Percentiles rank a stretch among this genome's conserved stretches.
Evolutionary conservation across 2,329 filamentous ascomycete genomes (phyloP).

Genomic region (Epichloe festucae): DNA sequence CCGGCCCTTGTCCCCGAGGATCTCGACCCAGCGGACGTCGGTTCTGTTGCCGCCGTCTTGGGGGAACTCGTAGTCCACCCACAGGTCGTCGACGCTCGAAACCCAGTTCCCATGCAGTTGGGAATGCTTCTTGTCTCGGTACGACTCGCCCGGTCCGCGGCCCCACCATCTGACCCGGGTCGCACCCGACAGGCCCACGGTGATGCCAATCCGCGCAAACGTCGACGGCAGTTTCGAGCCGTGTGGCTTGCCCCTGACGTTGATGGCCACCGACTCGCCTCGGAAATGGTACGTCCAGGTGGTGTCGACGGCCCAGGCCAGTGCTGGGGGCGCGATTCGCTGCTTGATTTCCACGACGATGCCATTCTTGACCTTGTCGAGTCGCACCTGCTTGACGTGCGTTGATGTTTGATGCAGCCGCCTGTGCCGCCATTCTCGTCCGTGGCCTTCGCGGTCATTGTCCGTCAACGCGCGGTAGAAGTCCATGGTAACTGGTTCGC

Average conservation of each 20-base stretch:
- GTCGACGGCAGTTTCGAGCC: constrained; percentile 39
- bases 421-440: constrained; percentile 41
- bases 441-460: constrained; percentile 47
- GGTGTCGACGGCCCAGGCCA: constrained; percentile 45
- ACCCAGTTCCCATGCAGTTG: constrained; percentile 44
- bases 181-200: constrained; percentile 27
- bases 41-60: constrained; percentile 55
- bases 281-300: constrained; percentile 43
- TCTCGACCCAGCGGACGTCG: constrained; percentile 47
- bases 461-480: constrained; percentile 56
- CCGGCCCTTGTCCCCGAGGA: constrained; percentile 20
- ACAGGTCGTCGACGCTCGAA: constrained; percentile 35
- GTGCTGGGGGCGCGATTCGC: constrained; percentile 47
- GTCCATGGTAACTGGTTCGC: constrained; percentile 31
- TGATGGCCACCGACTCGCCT: constrained; percentile 33
- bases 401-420: constrained; percentile 32
- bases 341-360: constrained; percentile 32
- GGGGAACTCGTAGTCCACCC: constrained; percentile 51
- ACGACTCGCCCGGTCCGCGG: constrained; percentile 52
- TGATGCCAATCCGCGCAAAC: constrained; percentile 51
- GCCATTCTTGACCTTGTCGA: constrained; percentile 19
- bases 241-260: constrained; percentile 32
- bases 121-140: constrained; percentile 50
- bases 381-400: constrained; percentile 25
- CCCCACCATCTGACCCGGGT: constrained; percentile 48